These are phyloP conservation scores for Candida xyloterini DNA, from an alignment of 805 yeast species.

Conservation along the genomic window DNA sequence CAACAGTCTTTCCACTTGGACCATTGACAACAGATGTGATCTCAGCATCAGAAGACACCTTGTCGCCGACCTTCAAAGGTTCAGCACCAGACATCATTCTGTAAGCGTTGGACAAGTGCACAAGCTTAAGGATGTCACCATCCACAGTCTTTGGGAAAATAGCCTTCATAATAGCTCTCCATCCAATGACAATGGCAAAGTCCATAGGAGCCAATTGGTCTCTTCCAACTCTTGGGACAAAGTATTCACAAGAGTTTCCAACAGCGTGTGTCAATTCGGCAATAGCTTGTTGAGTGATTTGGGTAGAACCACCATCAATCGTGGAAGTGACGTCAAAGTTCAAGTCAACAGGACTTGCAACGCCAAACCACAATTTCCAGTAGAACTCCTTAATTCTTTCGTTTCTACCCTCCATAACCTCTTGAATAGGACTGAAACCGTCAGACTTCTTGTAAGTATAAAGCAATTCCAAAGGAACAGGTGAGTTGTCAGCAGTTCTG, in stretches of 20 bases:
- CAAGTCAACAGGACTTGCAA: constrained; percentile 54
- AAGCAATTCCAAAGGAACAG: constrained; percentile 73
- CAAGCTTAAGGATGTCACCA: constrained; percentile 92
- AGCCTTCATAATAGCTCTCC: constrained; percentile 98
- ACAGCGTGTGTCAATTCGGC: constrained; percentile 94
- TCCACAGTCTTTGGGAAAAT: constrained; percentile 95
- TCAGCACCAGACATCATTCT: constrained; percentile 88
- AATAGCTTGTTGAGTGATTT: constrained; percentile 72
- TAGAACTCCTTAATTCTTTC: constrained; percentile 91
- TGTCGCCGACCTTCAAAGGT: constrained; percentile 86
- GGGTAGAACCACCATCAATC: constrained; percentile 66
- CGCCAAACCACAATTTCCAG: constrained; percentile 96
- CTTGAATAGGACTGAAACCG: constrained; percentile 95
- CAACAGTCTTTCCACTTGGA: constrained; percentile 92
- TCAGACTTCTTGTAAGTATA: constrained; percentile 78
- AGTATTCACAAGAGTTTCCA: constrained; percentile 96
- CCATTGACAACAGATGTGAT: constrained; percentile 87
- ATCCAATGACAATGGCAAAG: constrained; percentile 96
- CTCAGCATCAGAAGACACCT: constrained; percentile 76
- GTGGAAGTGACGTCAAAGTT: constrained; percentile 68
- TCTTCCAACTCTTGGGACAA: constrained; percentile 83
- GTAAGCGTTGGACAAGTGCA: constrained; percentile 93
- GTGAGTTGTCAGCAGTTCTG: constrained; percentile 74
- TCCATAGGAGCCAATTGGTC: constrained; percentile 96
- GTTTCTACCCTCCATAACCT: constrained; percentile 87